These are phyloP conservation scores for Mycosphaerella arachidis DNA, from an alignment of 2,329 filamentous ascomycete genomes.

Conservation along the genomic window DNA sequence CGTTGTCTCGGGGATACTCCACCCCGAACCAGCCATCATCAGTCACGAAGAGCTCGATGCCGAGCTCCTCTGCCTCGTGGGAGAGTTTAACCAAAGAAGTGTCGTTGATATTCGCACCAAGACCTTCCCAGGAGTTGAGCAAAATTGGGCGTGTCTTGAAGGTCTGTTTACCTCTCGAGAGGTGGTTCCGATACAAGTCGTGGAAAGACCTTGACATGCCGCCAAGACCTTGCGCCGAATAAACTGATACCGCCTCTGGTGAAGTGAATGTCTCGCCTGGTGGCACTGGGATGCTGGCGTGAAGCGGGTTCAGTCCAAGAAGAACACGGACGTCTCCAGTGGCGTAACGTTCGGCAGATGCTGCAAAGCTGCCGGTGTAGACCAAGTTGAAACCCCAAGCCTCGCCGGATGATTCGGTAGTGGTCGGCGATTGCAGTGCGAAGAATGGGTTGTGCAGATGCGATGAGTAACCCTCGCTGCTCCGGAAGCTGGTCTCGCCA, in stretches of 20 bases:
- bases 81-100: conserved; percentile 54
- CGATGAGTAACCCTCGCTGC: conserved; percentile 58
- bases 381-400: conserved; percentile 63
- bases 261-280: conserved; percentile 56
- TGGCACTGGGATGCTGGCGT: conserved; percentile 55
- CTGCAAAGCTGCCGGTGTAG: conserved; percentile 60
- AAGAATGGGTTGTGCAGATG: conserved; percentile 64
- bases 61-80: conserved; percentile 53
- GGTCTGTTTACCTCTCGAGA: conserved; percentile 55
- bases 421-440: conserved; percentile 51
- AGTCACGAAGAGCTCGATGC: conserved; percentile 60
- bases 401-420: conserved; percentile 58
- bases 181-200: conserved; percentile 56
- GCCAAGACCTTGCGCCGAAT: conserved; percentile 55
- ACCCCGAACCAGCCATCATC: conserved; percentile 66
- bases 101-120: conserved; percentile 56
- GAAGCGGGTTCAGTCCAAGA: conserved; percentile 57
- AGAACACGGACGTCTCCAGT: conserved; percentile 58
- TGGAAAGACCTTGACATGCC: conserved; percentile 61
- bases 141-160: conserved; percentile 51
- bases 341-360: conserved; percentile 58
- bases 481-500: conserved; percentile 54
- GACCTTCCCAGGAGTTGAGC: conserved; percentile 64
- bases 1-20: conserved; percentile 56
- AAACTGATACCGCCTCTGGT: conserved; percentile 60